Percentiles rank a stretch among this genome's conserved stretches.
Evolutionary conservation across 805 yeast species (phyloP).

Genomic region (Candida sanyiensis): DNA sequence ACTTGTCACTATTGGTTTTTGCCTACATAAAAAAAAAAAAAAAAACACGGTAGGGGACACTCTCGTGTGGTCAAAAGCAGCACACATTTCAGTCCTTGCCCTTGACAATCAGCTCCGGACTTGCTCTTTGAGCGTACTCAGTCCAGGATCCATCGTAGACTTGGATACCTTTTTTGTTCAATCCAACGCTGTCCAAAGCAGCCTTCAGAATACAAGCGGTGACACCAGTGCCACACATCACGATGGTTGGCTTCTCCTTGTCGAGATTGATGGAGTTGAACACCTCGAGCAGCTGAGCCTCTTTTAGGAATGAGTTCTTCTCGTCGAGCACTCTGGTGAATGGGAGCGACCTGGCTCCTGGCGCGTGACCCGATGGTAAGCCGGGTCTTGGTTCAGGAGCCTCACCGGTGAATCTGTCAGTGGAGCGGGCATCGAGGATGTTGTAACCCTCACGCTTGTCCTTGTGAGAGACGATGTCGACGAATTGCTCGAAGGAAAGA

Average conservation of each 20-base stretch:
- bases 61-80: too few relatives aligned
- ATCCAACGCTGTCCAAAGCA: conserved; percentile 58
- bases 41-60: too few relatives aligned
- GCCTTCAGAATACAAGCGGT: conserved; percentile 83
- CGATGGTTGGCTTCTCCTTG: conserved; percentile 60
- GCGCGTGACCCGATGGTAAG: conserved; percentile 83
- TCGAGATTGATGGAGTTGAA: conserved; percentile 36
- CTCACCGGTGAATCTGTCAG: conserved; percentile 67
- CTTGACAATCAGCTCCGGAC: conserved; percentile 45
- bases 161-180: conserved; percentile 39
- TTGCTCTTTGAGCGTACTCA: conserved; percentile 80
- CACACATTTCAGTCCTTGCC: conserved; percentile 17
- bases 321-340: conserved; percentile 54
- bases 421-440: conserved; percentile 78
- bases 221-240: conserved; percentile 96
- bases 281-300: conserved; percentile 39
- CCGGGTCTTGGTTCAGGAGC: conserved; percentile 90
- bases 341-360: conserved; percentile 74
- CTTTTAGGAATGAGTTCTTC: conserved; percentile 40
- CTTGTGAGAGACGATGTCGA: conserved; percentile 47
- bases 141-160: conserved; percentile 89
- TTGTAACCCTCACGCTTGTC: conserved; percentile 41
- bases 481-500: conserved; percentile 60
- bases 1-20: too few relatives aligned
- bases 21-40: neutral